A percentile compares a stretch with the other conserved stretches of the same genome.
Conservation (phyloP, 345 rosid genomes). For the Bruguiera sexangula region DNA sequence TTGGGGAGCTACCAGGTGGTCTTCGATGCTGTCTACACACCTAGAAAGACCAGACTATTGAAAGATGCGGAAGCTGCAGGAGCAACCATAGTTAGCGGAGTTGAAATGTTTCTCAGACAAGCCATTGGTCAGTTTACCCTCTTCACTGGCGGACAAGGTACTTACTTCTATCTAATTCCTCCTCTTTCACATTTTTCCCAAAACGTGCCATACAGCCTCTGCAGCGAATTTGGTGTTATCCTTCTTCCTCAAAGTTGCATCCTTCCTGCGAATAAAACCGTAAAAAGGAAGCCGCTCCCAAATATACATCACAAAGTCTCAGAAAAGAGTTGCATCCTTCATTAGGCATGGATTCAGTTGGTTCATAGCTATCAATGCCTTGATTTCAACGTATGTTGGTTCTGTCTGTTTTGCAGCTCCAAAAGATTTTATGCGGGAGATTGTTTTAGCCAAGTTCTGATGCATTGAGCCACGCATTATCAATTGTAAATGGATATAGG, state of each 20-base stretch:
- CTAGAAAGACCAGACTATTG: constrained; percentile 52
- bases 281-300: too few relatives aligned
- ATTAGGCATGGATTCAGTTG: too few relatives aligned
- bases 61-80: constrained; percentile 57
- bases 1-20: constrained; percentile 43
- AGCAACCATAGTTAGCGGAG: constrained; percentile 52
- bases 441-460: constrained; percentile 43
- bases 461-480: neutral
- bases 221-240: too few relatives aligned
- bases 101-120: constrained; percentile 66
- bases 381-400: neutral
- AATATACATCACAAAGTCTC: too few relatives aligned
- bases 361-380: neutral
- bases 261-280: too few relatives aligned
- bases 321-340: neutral
- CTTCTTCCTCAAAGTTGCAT: too few relatives aligned
- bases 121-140: constrained; percentile 54
- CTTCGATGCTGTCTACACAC: constrained; percentile 58
- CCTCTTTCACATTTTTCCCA: neutral
- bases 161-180: neutral
- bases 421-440: constrained; percentile 43
- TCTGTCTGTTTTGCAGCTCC: constrained; percentile 41
- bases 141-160: constrained; percentile 52
- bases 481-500: too few relatives aligned
- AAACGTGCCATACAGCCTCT: neutral